Conservation (phyloP, 257 asterid species). For the Salvia rosmarinus region DNA sequence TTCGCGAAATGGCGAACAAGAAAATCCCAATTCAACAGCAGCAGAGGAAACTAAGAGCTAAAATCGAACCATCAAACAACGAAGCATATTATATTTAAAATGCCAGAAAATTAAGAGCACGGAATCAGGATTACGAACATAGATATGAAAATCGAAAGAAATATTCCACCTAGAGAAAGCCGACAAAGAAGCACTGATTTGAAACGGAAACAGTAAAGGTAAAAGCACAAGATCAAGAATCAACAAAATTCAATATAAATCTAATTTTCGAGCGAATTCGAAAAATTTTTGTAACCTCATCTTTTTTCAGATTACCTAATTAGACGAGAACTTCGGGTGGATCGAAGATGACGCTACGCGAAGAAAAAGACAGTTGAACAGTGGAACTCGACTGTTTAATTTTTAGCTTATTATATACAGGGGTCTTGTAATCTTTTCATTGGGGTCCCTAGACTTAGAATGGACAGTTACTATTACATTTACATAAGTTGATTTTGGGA, state of each 20-base stretch:
- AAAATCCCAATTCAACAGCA: slow-evolving; percentile 10
- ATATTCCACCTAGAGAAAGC: neutral
- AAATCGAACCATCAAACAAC: neutral
- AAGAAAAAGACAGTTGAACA: slow-evolving; percentile 28
- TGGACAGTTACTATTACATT: too few relatives aligned
- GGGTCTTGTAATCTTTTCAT: neutral
- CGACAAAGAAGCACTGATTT: neutral
- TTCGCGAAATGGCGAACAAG: slow-evolving; percentile 2
- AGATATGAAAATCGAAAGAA: neutral
- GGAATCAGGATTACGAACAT: neutral
- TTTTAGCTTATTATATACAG: neutral
- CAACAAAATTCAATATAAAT: neutral
- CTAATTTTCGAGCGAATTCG: neutral
- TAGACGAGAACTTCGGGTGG: slow-evolving; percentile 28
- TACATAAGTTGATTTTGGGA: too few relatives aligned
- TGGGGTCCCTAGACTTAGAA: neutral
- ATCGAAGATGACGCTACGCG: slow-evolving; percentile 39
- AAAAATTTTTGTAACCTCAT: neutral
- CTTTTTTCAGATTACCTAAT: slow-evolving; percentile 32
- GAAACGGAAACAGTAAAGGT: slow-evolving; percentile 1
- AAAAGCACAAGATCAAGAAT: neutral
- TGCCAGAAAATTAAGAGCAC: neutral
- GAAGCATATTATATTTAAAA: neutral
- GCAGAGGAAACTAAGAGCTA: neutral
- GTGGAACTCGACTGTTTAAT: neutral